These are phyloP conservation scores for Breviolum minutum DNA, from an alignment of 73 alveolate genomes.

Conservation along the genomic window DNA sequence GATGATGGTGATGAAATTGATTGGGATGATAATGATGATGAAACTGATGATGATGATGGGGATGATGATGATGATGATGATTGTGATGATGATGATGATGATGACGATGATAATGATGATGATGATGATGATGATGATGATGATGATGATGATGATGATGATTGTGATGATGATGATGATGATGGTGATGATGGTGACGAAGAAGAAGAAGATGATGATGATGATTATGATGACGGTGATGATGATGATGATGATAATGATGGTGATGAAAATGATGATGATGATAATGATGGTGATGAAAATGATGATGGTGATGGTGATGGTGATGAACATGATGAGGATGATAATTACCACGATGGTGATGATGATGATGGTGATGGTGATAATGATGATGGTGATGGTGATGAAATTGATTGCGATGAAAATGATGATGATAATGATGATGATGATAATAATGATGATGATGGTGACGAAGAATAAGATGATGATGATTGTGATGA, in stretches of 20 bases:
- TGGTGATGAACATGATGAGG: too few species aligned
- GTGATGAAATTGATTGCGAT: too few species aligned
- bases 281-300: neutral
- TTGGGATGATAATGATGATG: neutral
- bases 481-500: neutral
- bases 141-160: neutral
- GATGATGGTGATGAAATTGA: neutral
- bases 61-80: constrained; percentile 4
- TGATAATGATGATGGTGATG: too few species aligned
- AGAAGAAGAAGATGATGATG: neutral
- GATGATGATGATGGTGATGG: too few species aligned
- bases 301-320: too few species aligned
- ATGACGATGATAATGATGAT: neutral
- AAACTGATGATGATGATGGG: neutral
- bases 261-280: neutral
- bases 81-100: neutral
- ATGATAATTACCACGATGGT: too few species aligned
- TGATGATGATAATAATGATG: too few species aligned
- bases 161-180: neutral
- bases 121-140: neutral
- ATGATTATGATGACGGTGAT: neutral
- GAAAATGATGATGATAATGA: too few species aligned
- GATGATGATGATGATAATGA: neutral
- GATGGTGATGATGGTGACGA: neutral
- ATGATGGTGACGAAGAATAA: neutral